phyloP scores from a whole-genome alignment of 73 alveolate species.

The Symbiodinium natans region DNA sequence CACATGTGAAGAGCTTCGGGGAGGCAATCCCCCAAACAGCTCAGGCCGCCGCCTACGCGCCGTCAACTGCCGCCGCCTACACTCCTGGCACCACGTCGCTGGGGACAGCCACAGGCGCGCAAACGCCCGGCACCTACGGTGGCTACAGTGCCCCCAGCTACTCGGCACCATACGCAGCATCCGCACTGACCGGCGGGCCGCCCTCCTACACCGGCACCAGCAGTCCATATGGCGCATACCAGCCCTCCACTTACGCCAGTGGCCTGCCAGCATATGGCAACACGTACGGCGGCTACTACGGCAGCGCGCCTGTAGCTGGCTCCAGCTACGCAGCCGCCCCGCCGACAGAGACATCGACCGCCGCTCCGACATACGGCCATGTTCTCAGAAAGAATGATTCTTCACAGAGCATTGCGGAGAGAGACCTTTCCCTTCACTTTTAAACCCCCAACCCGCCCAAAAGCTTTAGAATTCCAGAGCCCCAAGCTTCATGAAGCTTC shows the following conservation, averaged over 20 bases:
- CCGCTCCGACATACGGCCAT: not conserved
- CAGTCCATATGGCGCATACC: not conserved
- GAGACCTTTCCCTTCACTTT: no score
- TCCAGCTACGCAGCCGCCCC: slow-evolving; percentile 10
- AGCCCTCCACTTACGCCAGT: not conserved
- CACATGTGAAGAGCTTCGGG: no score
- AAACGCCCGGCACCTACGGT: not conserved
- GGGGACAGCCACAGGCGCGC: not conserved
- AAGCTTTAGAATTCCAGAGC: no score
- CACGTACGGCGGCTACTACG: slow-evolving; percentile 1
- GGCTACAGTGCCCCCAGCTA: not conserved
- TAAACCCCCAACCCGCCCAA: no score
- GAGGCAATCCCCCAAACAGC: no score
- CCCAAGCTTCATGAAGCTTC: no score
- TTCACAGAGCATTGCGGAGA: no score
- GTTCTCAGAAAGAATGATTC: no score
- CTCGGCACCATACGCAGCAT: not conserved
- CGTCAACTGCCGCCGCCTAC: not conserved
- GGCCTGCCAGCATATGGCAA: not conserved
- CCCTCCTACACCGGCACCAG: not conserved
- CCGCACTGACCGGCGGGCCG: not conserved
- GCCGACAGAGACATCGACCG: not conserved
- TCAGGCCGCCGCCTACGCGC: no score
- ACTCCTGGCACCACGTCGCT: not conserved
- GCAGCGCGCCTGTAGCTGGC: not conserved